Base-by-base conservation (phyloP, 306 rosid genomes). In the Rosa chinensis region DNA sequence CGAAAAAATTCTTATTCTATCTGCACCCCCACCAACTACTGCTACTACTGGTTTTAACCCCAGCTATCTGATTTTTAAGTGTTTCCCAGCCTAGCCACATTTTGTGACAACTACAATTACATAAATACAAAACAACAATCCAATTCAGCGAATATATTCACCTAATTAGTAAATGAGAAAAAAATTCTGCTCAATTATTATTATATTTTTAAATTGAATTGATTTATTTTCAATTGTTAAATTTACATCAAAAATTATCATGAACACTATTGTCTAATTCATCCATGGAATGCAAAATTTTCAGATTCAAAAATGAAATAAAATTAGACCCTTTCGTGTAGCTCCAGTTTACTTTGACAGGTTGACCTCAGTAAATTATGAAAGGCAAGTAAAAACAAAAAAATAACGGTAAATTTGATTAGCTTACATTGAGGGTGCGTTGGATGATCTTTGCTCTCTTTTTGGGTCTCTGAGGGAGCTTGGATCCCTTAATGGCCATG, bases 381-480 rank as follows among this genome's bases (percentile, higher is more conserved):
- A 61, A 63, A 58, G 20, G 58, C 25, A 44, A 6, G 18, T 32
- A 16, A 10, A 47, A 8, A 8, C n/a, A 1, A 32, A n/a, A 12
- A 39, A 37, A 8, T 0, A 32, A 16, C 16, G 21, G 76, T 43
- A 11, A 58, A 55, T 9, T 18, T 55, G 37, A 72, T 8, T 5
- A 75, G 83, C 99, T 95, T 92, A 95, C 98, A 87, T 91, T 92
- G 91, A 95, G 92, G 70, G 92, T 91, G 44, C 97, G 94, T 84
- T 91, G 98, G 44, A 92, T 81, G 86, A 90, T 82, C 86, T 95
- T 95, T 16, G 96, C 90, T 79, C 99, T 86, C 84, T 91, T 95
- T 67, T 91, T 95, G 81, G 98, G 99, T 85, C 94, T 89, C 75
- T 92, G 97, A 10, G 99, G 98, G 28, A 95, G 85, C 72, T 95